These are phyloP conservation scores for Phytophthora idaei DNA, from an alignment of 352 stramenopile species.

Conservation along the genomic window DNA sequence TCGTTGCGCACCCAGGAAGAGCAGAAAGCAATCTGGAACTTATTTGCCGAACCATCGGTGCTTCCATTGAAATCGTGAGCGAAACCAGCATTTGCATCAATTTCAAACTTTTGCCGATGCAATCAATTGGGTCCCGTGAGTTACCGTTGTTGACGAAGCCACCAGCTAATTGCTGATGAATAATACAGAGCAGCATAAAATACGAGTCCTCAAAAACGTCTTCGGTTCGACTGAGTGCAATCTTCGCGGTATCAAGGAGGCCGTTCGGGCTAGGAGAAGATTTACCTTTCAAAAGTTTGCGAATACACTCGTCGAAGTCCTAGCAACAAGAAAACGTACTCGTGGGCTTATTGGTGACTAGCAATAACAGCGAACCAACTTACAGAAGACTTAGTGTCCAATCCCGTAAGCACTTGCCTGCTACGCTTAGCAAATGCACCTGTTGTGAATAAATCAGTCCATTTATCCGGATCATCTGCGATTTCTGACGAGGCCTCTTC, in stretches of 20 bases:
- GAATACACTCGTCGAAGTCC: slow-evolving; percentile 12
- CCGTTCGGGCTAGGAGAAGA: slow-evolving; percentile 1
- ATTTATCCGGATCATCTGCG: not conserved
- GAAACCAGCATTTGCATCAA: slow-evolving; percentile 38
- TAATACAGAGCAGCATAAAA: slow-evolving; percentile 44
- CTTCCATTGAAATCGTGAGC: slow-evolving; percentile 31
- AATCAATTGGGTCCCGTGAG: slow-evolving; percentile 26
- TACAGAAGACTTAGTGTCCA: slow-evolving; percentile 9
- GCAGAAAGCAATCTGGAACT: slow-evolving; percentile 35
- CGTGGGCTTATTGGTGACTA: not conserved
- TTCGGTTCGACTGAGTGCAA: slow-evolving; percentile 16
- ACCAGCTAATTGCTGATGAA: slow-evolving; percentile 37
- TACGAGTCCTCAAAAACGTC: slow-evolving; percentile 22
- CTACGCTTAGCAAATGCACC: not conserved
- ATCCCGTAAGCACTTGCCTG: not conserved
- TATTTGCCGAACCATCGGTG: slow-evolving; percentile 7
- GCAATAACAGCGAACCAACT: not conserved
- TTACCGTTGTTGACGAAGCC: slow-evolving; percentile 3
- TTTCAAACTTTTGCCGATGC: slow-evolving; percentile 24
- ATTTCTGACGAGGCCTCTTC: not conserved
- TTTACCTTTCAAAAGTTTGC: slow-evolving; percentile 3
- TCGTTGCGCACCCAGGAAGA: slow-evolving; percentile 2
- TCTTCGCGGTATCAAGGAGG: slow-evolving; percentile 11
- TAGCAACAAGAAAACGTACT: slow-evolving; percentile 1
- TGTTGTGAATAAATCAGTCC: not conserved